Conservation (phyloP, 1,284 basidiomycete genomes). For the Papiliotrema terrestris region DNA sequence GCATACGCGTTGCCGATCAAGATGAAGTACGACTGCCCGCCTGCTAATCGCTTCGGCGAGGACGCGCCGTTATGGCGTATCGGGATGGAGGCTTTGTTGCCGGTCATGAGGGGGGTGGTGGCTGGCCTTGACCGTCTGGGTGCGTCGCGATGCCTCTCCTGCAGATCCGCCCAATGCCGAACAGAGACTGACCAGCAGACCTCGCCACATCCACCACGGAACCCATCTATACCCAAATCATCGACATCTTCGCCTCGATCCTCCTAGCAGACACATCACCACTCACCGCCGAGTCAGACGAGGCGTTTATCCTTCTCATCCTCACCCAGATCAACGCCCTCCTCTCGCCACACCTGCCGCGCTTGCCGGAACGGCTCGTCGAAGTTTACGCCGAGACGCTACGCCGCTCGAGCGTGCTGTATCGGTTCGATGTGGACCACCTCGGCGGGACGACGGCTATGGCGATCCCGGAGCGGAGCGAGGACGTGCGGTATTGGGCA, state of each 20-base stretch:
- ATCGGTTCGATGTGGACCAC: slow-evolving; percentile 44
- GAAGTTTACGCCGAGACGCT: slow-evolving; percentile 67
- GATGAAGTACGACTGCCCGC: slow-evolving; percentile 89
- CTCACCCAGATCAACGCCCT: slow-evolving; percentile 72
- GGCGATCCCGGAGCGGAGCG: slow-evolving; percentile 59
- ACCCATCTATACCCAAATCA: slow-evolving; percentile 78
- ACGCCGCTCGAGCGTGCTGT: slow-evolving; percentile 69
- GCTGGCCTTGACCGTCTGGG: slow-evolving; percentile 11
- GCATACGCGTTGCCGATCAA: slow-evolving; percentile 86
- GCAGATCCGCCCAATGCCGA: neutral
- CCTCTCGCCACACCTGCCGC: slow-evolving; percentile 65
- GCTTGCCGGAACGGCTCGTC: slow-evolving; percentile 71
- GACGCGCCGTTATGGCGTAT: slow-evolving; percentile 89
- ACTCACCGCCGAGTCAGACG: slow-evolving; percentile 66
- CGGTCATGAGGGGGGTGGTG: slow-evolving; percentile 21
- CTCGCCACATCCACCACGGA: slow-evolving; percentile 63
- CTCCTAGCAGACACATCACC: slow-evolving; percentile 69
- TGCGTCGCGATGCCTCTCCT: too few relatives aligned
- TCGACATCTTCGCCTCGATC: slow-evolving; percentile 75
- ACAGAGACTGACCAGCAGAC: slow-evolving; percentile 45
- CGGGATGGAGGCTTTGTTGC: slow-evolving; percentile 29
- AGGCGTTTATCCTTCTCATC: slow-evolving; percentile 81
- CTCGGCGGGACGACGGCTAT: slow-evolving; percentile 33
- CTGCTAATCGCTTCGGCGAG: slow-evolving; percentile 76
- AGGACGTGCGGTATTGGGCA: slow-evolving; percentile 90